Base-by-base conservation (phyloP, 2,329 filamentous ascomycete species). In the Malbranchea cinnamomea region DNA sequence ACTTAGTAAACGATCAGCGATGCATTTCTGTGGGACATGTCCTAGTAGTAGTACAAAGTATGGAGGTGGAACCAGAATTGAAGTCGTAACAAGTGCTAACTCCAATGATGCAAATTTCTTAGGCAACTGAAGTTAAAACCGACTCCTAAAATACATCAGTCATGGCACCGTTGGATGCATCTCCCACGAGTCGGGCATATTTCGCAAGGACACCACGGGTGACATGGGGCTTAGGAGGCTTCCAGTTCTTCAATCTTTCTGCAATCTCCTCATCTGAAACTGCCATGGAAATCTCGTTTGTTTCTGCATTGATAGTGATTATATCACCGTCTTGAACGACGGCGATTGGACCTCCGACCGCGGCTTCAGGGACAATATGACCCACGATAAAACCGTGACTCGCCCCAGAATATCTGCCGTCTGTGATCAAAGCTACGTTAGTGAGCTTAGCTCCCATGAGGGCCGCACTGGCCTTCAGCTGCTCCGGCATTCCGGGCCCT, bases 371-470 rank as follows among this genome's bases (percentile, higher is more conserved):
- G 23, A 85, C 81, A 38, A 92, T 78, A 56, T 94, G 85, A 1
- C 87, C 87, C 10, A 95, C 82, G 46, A 93, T 89, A 54, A 93
- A 93, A 0, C 84, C 84, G 52, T 94, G 85, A 31, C 71, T 79
- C 2, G 84, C 83, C 34, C 83, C 83, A 6, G 52, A 56, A 48
- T 57, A 57, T 28, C 54, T 51, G 14, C 87, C 87, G 50, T 95
- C 87, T 0, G 87, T 95, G 28, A 95, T 82, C 9, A 95, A 68
- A 0, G 87, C 85, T 6, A 94, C 71, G 45, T 93, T 92, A 30
- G 65, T 81, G 30, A 95, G 63, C 8, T 79, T 79, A 1, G 87
- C 87, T 28, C 87, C 87, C 78, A 93, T 93, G 42, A 95, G 81
- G 11, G 85, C 82, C 0, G 84, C 84, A 35, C 72, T 79, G 7